A percentile compares a stretch with the other conserved stretches of the same genome.
phyloP scores from a whole-genome alignment of 768 basidiomycete species.

The Mrakia gelida region DNA sequence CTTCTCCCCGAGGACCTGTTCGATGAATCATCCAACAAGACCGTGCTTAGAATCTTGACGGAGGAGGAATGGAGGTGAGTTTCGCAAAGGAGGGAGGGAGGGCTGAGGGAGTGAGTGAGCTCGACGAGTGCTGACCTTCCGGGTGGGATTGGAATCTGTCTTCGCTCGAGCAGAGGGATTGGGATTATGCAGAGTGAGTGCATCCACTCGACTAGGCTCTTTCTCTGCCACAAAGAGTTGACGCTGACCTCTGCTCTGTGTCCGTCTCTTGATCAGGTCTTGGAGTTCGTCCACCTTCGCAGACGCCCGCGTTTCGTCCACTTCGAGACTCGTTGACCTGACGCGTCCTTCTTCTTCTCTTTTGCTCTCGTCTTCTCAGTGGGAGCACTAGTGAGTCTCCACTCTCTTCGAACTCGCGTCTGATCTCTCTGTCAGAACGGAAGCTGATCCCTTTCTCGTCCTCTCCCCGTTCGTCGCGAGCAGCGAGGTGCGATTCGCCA shows the following conservation, averaged over 20 bases:
- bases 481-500: not conserved
- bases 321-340: not conserved
- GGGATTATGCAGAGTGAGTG: slow-evolving; percentile 82
- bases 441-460: too few species aligned
- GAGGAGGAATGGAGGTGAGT: slow-evolving; percentile 74
- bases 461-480: not conserved
- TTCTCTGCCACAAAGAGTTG: not conserved
- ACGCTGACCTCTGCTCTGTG: not conserved
- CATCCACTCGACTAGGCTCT: not conserved
- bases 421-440: not conserved
- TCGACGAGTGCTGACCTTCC: not conserved
- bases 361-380: not conserved
- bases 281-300: not conserved
- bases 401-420: not conserved
- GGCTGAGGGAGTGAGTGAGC: not conserved
- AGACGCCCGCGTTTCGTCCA: not conserved
- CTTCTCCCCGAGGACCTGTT: slow-evolving; percentile 59
- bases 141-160: not conserved
- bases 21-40: not conserved
- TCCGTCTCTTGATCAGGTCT: not conserved
- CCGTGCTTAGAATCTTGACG: slow-evolving; percentile 67
- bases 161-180: slow-evolving; percentile 57
- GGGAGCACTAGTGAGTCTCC: slow-evolving; percentile 30
- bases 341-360: not conserved
- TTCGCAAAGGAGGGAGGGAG: not conserved